phyloP scores from a whole-genome alignment of 2,329 filamentous ascomycete genomes.

The Cladophialophora carrionii region DNA sequence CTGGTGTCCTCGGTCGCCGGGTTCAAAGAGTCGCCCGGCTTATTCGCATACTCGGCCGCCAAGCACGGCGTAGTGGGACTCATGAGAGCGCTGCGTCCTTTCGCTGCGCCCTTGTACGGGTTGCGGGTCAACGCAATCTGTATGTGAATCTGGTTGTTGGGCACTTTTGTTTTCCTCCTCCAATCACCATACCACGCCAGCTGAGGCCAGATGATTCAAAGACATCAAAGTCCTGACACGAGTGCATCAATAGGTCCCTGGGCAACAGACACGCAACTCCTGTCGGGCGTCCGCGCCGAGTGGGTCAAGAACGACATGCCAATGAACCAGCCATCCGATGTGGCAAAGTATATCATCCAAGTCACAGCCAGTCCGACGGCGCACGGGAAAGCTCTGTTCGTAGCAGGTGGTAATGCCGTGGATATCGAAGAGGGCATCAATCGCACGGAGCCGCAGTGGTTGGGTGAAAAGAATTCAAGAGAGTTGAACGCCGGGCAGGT shows the following conservation, averaged over 20 bases:
- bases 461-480: slow-evolving; percentile 45
- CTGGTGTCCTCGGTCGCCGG: slow-evolving; percentile 54
- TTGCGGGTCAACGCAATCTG: slow-evolving; percentile 53
- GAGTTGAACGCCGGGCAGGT: slow-evolving; percentile 30
- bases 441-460: slow-evolving; percentile 49
- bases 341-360: slow-evolving; percentile 47
- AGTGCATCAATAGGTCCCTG: slow-evolving; percentile 42
- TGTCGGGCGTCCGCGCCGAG: slow-evolving; percentile 44
- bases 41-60: slow-evolving; percentile 53
- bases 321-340: slow-evolving; percentile 47
- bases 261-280: slow-evolving; percentile 49
- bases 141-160: slow-evolving; percentile 16
- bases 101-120: slow-evolving; percentile 44
- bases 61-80: slow-evolving; percentile 58
- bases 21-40: slow-evolving; percentile 54
- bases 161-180: too few species aligned
- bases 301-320: slow-evolving; percentile 49
- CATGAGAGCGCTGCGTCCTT: slow-evolving; percentile 52
- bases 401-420: slow-evolving; percentile 51
- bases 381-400: slow-evolving; percentile 49
- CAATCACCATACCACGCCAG: slow-evolving; percentile 1
- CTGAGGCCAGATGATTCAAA: not conserved
- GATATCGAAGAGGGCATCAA: slow-evolving; percentile 51
- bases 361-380: slow-evolving; percentile 41
- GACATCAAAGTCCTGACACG: not conserved